A percentile compares a stretch with the other conserved stretches of the same genome.
Conservation (phyloP, 768 basidiomycete genomes). For the Strobilomyces echinocephalus region DNA sequence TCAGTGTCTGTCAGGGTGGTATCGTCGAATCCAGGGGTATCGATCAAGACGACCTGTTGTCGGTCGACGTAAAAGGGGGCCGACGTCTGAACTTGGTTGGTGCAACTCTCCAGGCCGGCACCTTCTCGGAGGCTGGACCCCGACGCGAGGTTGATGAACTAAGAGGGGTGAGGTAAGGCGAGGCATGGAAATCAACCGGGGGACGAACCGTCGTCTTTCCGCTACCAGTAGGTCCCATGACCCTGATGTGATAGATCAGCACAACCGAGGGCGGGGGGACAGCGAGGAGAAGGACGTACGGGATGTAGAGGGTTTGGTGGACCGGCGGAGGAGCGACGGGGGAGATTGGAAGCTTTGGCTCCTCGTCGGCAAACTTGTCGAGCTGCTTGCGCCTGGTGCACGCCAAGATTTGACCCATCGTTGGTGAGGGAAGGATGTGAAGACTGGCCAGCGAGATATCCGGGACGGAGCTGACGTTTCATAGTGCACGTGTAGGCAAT, state of each 20-base stretch:
- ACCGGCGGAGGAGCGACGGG: slow-evolving; percentile 10
- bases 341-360: slow-evolving; percentile 18
- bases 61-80: slow-evolving; percentile 26
- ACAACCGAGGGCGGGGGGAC: background rate
- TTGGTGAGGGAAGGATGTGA: slow-evolving; percentile 10
- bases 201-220: slow-evolving; percentile 32
- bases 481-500: slow-evolving; percentile 25
- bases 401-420: slow-evolving; percentile 28
- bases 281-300: slow-evolving; percentile 16
- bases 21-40: slow-evolving; percentile 64
- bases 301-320: slow-evolving; percentile 27
- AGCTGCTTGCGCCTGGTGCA: slow-evolving; percentile 25
- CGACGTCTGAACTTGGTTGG: slow-evolving; percentile 30
- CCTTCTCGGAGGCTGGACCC: slow-evolving; percentile 31
- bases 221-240: slow-evolving; percentile 34
- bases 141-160: slow-evolving; percentile 37
- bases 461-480: slow-evolving; percentile 25
- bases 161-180: background rate
- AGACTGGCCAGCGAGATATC: slow-evolving; percentile 23
- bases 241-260: slow-evolving; percentile 28
- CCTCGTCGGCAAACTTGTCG: slow-evolving; percentile 24
- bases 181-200: background rate
- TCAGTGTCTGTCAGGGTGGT: slow-evolving; percentile 46
- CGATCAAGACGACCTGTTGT: slow-evolving; percentile 45
- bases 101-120: slow-evolving; percentile 34